Base-by-base conservation (phyloP, 306 rosid species). In the Prosopis cineraria region DNA sequence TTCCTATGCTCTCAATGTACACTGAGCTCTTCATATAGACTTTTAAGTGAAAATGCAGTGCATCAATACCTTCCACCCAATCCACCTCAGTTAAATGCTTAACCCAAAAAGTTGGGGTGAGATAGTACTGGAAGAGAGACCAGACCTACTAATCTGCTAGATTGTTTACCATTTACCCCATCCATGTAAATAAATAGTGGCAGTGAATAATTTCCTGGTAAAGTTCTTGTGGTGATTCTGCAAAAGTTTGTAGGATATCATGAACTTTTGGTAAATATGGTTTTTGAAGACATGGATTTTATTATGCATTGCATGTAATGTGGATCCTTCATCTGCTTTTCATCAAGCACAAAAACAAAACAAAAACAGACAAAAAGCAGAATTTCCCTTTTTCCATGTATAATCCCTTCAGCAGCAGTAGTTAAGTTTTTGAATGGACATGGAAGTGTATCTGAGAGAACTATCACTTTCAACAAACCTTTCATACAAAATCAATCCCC, bases 391-490 rank as follows among this genome's bases (percentile, higher is more conserved):
- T 69, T 74, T 50, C 74, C 73, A 34, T 48, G 47, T 44, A 72
- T 78, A 78, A 69, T 73, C 81, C 85, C 75, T 33, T 81, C 41
- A 79, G 76, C 73, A 48, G 70, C 74, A 76, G 41, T 71, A 24
- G 69, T 3, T n/a, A 76, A 73, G 81, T 76, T 31, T 60, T 74
- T 73, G 59, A 36, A 30, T 70, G 13, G 64, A 79, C 75, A 60
- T 70, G 71, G 62, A 53, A 55, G 29, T 71, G 58, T 72, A 64
- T 70, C 41, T 66, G 83, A 70, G 44, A 71, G 59, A 56, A 72
- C 82, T 68, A 55, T 79, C 84, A 58, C 81, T 84, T 69, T 83
- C 83, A 83, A 70, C 33, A 24, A 39, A 39, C 45, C 77, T 77
- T 83, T 73, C 69, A 62, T 44, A 67, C 72, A 82, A 82, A 40